Percentiles rank a stretch among this genome's conserved stretches.
Conservation (phyloP, 352 stramenopile species). For the Phytopythium cucurbitacearum region DNA sequence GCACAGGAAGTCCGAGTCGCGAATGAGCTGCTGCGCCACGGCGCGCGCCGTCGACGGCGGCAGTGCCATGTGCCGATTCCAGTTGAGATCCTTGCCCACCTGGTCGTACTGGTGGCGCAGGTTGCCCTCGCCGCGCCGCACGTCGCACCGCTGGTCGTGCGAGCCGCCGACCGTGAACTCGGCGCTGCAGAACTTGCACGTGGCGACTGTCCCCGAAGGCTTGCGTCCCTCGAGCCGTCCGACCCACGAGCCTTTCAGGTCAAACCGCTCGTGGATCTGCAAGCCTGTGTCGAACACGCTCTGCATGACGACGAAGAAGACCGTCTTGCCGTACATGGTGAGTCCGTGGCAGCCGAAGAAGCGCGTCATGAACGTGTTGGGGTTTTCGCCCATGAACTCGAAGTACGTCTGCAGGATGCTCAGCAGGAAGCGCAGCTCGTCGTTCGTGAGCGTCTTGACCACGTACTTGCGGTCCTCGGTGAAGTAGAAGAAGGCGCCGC, state of each 20-base stretch:
- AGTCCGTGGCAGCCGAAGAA: conserved; percentile 80
- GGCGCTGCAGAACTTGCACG: conserved; percentile 69
- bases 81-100: conserved; percentile 82
- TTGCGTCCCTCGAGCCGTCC: conserved; percentile 69
- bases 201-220: conserved; percentile 56
- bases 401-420: conserved; percentile 72
- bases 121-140: conserved; percentile 57
- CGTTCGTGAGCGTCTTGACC: conserved; percentile 73
- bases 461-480: conserved; percentile 81
- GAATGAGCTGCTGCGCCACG: conserved; percentile 68
- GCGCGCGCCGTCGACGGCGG: conserved; percentile 42
- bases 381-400: conserved; percentile 54
- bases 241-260: conserved; percentile 86
- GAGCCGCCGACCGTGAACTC: conserved; percentile 66
- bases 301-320: conserved; percentile 86
- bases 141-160: conserved; percentile 64
- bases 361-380: conserved; percentile 75
- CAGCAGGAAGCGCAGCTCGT: conserved; percentile 74
- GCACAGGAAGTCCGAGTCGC: conserved; percentile 88
- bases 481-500: conserved; percentile 82
- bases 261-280: conserved; percentile 79
- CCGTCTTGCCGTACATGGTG: conserved; percentile 83
- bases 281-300: conserved; percentile 76
- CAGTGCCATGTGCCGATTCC: conserved; percentile 78
- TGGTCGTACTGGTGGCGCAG: conserved; percentile 75